A percentile compares a stretch with the other conserved stretches of the same genome.
These are phyloP conservation scores for Penicillium sp. DNA, from an alignment of 2,329 filamentous ascomycete species.

Conservation along the genomic window DNA sequence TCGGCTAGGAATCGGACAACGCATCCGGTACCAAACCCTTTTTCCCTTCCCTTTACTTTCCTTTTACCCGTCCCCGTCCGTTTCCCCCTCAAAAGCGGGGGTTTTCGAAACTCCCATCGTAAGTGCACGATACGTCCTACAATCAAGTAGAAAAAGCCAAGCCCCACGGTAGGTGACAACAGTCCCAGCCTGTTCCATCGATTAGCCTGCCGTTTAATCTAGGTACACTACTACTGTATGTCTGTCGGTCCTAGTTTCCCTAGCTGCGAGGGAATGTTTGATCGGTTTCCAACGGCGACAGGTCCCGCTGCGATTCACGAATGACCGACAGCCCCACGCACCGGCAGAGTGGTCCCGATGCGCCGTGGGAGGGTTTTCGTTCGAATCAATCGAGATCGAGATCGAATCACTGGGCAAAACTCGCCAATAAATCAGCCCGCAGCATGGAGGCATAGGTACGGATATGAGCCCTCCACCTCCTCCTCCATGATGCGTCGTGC, in stretches of 20 bases:
- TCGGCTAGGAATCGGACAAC: background rate
- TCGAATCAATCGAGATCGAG: slow-evolving; percentile 4
- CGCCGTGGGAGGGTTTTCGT: background rate
- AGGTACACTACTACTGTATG: background rate
- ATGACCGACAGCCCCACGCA: background rate
- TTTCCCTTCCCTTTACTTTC: background rate
- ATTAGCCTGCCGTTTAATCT: too few species aligned
- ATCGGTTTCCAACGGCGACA: background rate
- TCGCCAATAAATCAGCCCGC: background rate
- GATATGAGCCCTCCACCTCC: background rate
- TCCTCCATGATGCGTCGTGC: background rate
- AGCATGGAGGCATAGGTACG: background rate
- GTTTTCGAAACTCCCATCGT: background rate
- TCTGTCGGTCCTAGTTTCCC: background rate
- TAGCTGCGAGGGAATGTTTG: background rate
- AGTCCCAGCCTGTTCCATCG: background rate
- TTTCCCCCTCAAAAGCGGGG: background rate
- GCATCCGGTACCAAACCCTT: background rate
- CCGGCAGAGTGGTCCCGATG: slow-evolving; percentile 3
- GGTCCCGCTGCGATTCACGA: slow-evolving; percentile 4
- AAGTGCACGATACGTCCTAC: background rate
- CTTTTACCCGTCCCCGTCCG: background rate
- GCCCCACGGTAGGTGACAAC: background rate
- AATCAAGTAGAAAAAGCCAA: background rate
- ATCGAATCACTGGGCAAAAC: background rate